A percentile compares a stretch with the other conserved stretches of the same genome.
These are phyloP conservation scores for Closterium sp. DNA, from an alignment of 139 green algal species.

Conservation along the genomic window DNA sequence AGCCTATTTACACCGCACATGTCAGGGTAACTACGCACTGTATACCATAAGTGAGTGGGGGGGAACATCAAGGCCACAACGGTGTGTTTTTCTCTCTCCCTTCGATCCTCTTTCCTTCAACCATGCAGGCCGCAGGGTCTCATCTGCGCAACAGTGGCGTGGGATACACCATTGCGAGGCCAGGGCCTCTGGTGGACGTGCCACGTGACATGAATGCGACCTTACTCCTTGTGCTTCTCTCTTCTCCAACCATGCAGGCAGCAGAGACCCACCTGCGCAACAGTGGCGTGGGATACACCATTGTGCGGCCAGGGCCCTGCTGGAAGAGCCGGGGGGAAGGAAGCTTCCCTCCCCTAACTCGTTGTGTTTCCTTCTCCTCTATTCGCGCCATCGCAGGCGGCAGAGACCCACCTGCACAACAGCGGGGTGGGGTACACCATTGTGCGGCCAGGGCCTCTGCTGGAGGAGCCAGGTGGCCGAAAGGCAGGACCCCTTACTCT, in stretches of 20 bases:
- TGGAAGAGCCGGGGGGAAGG: slow-evolving; percentile 90
- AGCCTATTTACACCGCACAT: too few relatives aligned
- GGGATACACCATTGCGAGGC: slow-evolving; percentile 89
- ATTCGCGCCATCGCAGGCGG: slow-evolving; percentile 48
- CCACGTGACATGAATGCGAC: too few relatives aligned
- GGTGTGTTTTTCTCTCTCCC: too few relatives aligned
- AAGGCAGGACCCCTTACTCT: too few relatives aligned
- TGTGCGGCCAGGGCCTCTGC: slow-evolving; percentile 65
- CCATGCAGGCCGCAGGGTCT: slow-evolving; percentile 70
- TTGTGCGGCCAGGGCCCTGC: slow-evolving; percentile 74
- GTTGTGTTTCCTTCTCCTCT: too few relatives aligned
- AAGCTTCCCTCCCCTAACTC: slow-evolving; percentile 52
- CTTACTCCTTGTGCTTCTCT: too few relatives aligned
- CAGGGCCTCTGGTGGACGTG: too few relatives aligned
- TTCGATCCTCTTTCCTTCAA: too few relatives aligned
- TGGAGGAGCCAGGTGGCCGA: too few relatives aligned
- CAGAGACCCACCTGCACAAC: slow-evolving; percentile 77
- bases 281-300: slow-evolving; percentile 89
- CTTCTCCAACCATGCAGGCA: slow-evolving; percentile 20
- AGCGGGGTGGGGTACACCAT: slow-evolving; percentile 93
- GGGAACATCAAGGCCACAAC: too few relatives aligned
- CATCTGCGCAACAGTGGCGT: slow-evolving; percentile 80
- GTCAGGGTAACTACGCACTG: too few relatives aligned
- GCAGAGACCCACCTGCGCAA: slow-evolving; percentile 81
- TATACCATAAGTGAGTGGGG: too few relatives aligned